Conservation (phyloP, 2,329 filamentous ascomycete genomes). For the Fusarium mangiferae region DNA sequence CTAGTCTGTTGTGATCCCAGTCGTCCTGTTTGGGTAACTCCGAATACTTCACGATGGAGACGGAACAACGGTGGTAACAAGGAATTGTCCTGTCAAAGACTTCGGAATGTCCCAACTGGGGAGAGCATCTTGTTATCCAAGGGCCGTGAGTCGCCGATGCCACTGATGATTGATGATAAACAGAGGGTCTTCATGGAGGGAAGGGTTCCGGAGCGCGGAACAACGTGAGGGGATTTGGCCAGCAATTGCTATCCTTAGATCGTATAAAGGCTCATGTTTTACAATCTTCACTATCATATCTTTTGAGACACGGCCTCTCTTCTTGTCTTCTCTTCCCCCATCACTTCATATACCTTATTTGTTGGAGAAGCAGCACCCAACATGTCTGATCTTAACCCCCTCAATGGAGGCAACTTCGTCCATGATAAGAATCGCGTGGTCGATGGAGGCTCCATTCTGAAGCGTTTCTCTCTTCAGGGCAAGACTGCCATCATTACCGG, state of each 20-base stretch:
- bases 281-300: not conserved
- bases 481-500: conserved; percentile 75
- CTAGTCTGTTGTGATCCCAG: conserved; percentile 1
- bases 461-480: conserved; percentile 70
- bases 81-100: not conserved
- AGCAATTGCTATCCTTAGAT: not conserved
- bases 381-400: conserved; percentile 39
- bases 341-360: not conserved
- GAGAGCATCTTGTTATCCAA: not conserved
- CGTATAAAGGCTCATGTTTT: conserved; percentile 13
- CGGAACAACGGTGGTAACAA: conserved; percentile 7
- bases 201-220: conserved; percentile 10
- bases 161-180: not conserved
- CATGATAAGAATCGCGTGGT: conserved; percentile 36
- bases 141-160: not conserved
- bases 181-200: not conserved
- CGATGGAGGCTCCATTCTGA: conserved; percentile 41
- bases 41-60: conserved; percentile 34
- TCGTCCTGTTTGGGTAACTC: conserved; percentile 17
- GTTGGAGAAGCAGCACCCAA: not conserved
- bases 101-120: conserved; percentile 4
- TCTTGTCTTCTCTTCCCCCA: not conserved
- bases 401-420: conserved; percentile 42
- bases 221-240: not conserved
- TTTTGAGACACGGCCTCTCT: not conserved